These are phyloP conservation scores for Talaromyces sp. DNA, from an alignment of 2,329 filamentous ascomycete genomes.

Conservation along the genomic window DNA sequence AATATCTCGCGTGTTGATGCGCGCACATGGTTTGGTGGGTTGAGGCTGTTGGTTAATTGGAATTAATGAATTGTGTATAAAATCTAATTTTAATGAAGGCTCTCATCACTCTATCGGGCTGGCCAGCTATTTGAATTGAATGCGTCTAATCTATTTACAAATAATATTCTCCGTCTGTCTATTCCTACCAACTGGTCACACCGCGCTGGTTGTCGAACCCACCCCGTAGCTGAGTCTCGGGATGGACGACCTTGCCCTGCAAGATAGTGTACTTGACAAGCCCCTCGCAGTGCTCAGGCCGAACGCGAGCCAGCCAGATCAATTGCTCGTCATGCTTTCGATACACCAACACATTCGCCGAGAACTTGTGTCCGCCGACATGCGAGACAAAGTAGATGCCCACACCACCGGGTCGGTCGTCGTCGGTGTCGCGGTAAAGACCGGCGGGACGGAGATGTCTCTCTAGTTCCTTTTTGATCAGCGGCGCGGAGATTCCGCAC, in stretches of 20 bases:
- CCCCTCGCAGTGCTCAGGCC: slow-evolving; percentile 81
- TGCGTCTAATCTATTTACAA: not conserved
- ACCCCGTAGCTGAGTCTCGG: slow-evolving; percentile 71
- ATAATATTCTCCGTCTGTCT: not conserved
- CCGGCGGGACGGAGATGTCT: slow-evolving; percentile 74
- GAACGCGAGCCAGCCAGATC: slow-evolving; percentile 85
- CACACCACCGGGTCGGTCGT: slow-evolving; percentile 76
- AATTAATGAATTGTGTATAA: not conserved
- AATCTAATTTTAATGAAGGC: not conserved
- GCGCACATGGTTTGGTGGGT: not conserved
- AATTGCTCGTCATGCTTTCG: slow-evolving; percentile 44
- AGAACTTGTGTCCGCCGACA: slow-evolving; percentile 90
- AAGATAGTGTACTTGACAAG: slow-evolving; percentile 78
- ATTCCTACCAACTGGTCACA: slow-evolving; percentile 55
- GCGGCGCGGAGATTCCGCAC: slow-evolving; percentile 81
- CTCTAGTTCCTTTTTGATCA: slow-evolving; percentile 75
- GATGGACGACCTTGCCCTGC: slow-evolving; percentile 85
- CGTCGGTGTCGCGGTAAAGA: slow-evolving; percentile 72
- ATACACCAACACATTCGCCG: slow-evolving; percentile 85
- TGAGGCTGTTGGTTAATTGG: not conserved
- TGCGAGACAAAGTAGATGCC: slow-evolving; percentile 91
- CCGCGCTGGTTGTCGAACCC: slow-evolving; percentile 74
- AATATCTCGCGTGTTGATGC: not conserved
- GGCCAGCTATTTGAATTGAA: no score
- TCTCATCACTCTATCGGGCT: not conserved